Evolutionary conservation across 371 early-diverging fungal species (phyloP), one percentile per base, ranked within the genome.

Genomic region (Mucor saturninus): DNA sequence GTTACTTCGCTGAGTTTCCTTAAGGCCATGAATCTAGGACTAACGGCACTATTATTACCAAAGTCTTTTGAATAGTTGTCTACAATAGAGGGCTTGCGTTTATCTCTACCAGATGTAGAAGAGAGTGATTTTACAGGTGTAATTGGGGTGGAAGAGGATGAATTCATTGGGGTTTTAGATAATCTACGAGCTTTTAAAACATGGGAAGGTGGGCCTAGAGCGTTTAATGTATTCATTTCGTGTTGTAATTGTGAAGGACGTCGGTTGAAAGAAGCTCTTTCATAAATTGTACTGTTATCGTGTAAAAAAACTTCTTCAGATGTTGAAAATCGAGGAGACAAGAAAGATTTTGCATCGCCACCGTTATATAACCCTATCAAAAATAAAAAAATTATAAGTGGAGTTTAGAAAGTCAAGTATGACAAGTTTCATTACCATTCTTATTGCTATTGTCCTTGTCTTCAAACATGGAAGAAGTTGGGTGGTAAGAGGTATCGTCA

Each of bases 21-120:
- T 7, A 79, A 51, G 0, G 76, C 74, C 79, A 79, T 79, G 37
- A 79, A 79, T 43, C 76, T 65, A 2, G 79, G 79, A 35, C 79
- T 79, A 6, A 79, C 79, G 4, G 79, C 79, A 56, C 79, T 79
- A 11, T 67, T 67, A 40, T 51, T 32, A 26, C 50, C 9, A 10
- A 56, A 46, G 9, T 67, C 62, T 30, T 62, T 67, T 30, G 57
- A 46, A 15, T 54, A 62, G 31, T 48, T 54, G 14, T 57, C 42
- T 8, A 61, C 58, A 43, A 62, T 30, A 0, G 65, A 62, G 29
- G 50, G 52, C 26, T 62, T 58, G 21, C 59, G 56, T 7, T 54
- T 54, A 35, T 51, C 48, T 49, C 35, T 43, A 2, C n/a, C 32
- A 11, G 10, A n/a, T 21, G 7, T 8, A 8, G 45, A 51, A 31